Conservation (phyloP, 495 filamentous ascomycete species). For the Chaetomium fimeti region DNA sequence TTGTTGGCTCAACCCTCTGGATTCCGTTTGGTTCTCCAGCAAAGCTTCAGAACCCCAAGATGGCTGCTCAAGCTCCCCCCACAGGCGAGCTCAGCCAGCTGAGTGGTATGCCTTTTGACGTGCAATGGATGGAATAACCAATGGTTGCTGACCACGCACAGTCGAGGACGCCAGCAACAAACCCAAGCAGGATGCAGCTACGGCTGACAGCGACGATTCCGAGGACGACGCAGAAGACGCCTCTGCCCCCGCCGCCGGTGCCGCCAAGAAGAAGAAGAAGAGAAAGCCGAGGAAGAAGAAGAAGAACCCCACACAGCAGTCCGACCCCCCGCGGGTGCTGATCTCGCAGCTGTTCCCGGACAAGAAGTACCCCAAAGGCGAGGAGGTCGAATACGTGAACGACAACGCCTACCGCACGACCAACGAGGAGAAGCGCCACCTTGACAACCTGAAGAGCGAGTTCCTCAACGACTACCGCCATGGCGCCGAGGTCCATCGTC, state of each 20-base stretch:
- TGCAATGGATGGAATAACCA: neutral
- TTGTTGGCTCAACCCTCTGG: slow-evolving; percentile 10
- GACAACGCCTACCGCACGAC: slow-evolving; percentile 83
- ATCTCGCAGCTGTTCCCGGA: slow-evolving; percentile 75
- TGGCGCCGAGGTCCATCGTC: slow-evolving; percentile 82
- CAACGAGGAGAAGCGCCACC: slow-evolving; percentile 80
- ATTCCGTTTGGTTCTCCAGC: neutral
- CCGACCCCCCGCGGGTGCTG: slow-evolving; percentile 71
- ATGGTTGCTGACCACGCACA: slow-evolving; percentile 20
- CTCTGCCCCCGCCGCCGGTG: slow-evolving; percentile 36
- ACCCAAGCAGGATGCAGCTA: slow-evolving; percentile 47
- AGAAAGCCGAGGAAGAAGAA: slow-evolving; percentile 85
- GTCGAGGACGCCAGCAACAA: slow-evolving; percentile 50
- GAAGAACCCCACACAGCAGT: slow-evolving; percentile 70
- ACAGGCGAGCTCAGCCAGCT: slow-evolving; percentile 47
- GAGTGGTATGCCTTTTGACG: slow-evolving; percentile 33
- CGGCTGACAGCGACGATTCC: slow-evolving; percentile 59
- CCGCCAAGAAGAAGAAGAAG: slow-evolving; percentile 66
- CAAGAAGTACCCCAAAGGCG: slow-evolving; percentile 71
- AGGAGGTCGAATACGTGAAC: slow-evolving; percentile 73
- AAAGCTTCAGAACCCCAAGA: slow-evolving; percentile 22
- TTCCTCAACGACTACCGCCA: slow-evolving; percentile 85
- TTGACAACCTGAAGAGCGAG: slow-evolving; percentile 78
- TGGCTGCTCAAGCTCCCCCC: slow-evolving; percentile 47
- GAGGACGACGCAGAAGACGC: slow-evolving; percentile 59